Base-by-base conservation (phyloP, 768 basidiomycete species). In the Filobasidium floriforme region DNA sequence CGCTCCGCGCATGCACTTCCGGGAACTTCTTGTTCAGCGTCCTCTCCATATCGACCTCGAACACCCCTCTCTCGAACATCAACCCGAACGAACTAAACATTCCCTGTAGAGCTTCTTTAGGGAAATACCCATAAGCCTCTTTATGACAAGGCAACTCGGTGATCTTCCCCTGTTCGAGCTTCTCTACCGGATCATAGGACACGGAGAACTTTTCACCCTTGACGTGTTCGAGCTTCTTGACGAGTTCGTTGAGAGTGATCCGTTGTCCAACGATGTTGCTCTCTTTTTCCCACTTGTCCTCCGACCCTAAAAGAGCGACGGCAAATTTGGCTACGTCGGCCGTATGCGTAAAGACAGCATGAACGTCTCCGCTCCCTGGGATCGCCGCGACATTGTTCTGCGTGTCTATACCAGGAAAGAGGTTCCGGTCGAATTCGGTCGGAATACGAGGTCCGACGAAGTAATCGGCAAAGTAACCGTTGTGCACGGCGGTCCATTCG, bases 241-340 rank as follows among this genome's bases (percentile, higher is more conserved):
- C 60, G 28, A 61, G 19, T 22, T 61, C 60, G 40, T 61, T 61
- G 29, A 28, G 41, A 1, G 60, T 61, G 60, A 61, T 37, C 60
- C 41, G 32, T 28, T 61, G n/a, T 2, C 60, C 60, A 9, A 40
- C 60, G 12, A 61, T 43, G 6, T 40, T 28, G 6, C 15, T 18
- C 14, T 18, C 28, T 41, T 43, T 32, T 11, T 32, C 37, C 60
- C 60, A 61, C 41, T 19, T 19, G 4, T 9, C 19, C 60, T 19
- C 19, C 26, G 26, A n/a, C 5, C 22, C 9, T 7, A 41, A 19
- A 2, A 61, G 19, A 19, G 26, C 60, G 4, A 37, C 32, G 9
- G 32, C 29, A 32, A 28, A 61, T n/a, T 61, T 61, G 14, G 60
- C 26, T 19, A 41, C 19, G 29, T 61, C 60, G 60, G 19, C 10